Base-by-base conservation (phyloP, 192 early-diverging fungal species). In the Podila clonocystis region DNA sequence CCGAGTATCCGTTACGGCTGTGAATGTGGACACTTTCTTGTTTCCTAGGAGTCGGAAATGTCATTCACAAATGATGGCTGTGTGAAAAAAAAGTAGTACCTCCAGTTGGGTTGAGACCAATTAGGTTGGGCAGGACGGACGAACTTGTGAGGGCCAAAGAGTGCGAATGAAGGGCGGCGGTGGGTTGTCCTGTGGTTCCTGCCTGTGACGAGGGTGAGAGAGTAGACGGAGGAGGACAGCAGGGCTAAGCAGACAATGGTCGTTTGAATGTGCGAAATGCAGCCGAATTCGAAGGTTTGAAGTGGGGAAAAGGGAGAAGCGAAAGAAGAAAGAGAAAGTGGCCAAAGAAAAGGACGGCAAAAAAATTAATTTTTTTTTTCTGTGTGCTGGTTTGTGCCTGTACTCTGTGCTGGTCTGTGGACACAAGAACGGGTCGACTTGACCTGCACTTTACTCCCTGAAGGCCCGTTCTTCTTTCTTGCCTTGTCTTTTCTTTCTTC, bases 291-390 rank as follows among this genome's bases (percentile, higher is more conserved):
- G 66, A 34, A n/a, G 49, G 66, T 26, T 20, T 5, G 28, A 34
- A 65, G n/a, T 22, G 38, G 48, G 26, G 48, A 49, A 48, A 19
- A 55, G 26, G 28, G 52, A 28, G 30, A 60, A 60, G 36, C 26
- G 58, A 60, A 67, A 68, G 38, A 68, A 45, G n/a, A 29, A n/a
- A 33, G 55, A 33, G 58, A n/a, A 55, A 17, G 62, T 6, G 24
- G 62, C 17, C 20, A 74, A 75, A 36, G 26, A 20, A n/a, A 63
- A 50, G n/a, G 59, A 59, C 8, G 58, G 61, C 1, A 59, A 55
- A 29, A 20, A 50, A 58, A 45, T 15, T 45, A 15, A 45, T 13
- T 9, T 45, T 45, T 45, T 45, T 15, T 45, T 45, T 45, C 41
- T 45, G 41, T 45, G 41, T 15, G 41, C 41, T 45, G 41, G 41